These are phyloP conservation scores for Podospora fimiseda DNA, from an alignment of 495 filamentous ascomycete genomes.

Conservation along the genomic window DNA sequence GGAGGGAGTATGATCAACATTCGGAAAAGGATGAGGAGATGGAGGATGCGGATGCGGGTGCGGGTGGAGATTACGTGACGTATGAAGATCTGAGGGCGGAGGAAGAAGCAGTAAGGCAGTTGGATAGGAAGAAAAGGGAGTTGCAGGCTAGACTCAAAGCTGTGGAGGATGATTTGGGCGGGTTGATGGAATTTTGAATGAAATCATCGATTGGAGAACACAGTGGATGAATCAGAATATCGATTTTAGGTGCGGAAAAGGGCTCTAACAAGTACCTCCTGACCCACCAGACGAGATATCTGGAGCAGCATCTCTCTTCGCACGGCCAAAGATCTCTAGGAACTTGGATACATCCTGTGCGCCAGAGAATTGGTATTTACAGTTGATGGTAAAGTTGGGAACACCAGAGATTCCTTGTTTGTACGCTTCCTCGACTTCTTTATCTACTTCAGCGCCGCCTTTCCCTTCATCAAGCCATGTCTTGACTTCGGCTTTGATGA, in stretches of 20 bases:
- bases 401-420: constrained; percentile 58
- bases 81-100: constrained; percentile 70
- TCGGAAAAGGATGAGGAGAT: constrained; percentile 33
- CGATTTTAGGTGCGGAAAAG: too few species aligned
- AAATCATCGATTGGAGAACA: too few species aligned
- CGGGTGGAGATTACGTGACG: constrained; percentile 48
- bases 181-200: constrained; percentile 43
- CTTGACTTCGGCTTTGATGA: constrained; percentile 53
- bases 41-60: constrained; percentile 22
- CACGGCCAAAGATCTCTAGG: constrained; percentile 47
- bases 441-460: constrained; percentile 65
- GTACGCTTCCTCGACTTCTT: constrained; percentile 57
- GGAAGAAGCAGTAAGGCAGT: constrained; percentile 68
- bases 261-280: constrained; percentile 5
- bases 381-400: constrained; percentile 67
- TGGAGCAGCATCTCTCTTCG: constrained; percentile 34
- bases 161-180: constrained; percentile 75
- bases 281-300: constrained; percentile 9
- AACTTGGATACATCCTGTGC: constrained; percentile 57
- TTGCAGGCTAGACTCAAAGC: constrained; percentile 72
- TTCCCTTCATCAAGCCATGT: constrained; percentile 56
- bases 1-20: constrained; percentile 39
- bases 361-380: constrained; percentile 53
- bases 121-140: constrained; percentile 69
- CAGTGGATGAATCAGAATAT: too few species aligned